A percentile compares a stretch with the other conserved stretches of the same genome.
Conservation (phyloP, 257 asterid genomes). For the Solanum gracilifrons region DNA sequence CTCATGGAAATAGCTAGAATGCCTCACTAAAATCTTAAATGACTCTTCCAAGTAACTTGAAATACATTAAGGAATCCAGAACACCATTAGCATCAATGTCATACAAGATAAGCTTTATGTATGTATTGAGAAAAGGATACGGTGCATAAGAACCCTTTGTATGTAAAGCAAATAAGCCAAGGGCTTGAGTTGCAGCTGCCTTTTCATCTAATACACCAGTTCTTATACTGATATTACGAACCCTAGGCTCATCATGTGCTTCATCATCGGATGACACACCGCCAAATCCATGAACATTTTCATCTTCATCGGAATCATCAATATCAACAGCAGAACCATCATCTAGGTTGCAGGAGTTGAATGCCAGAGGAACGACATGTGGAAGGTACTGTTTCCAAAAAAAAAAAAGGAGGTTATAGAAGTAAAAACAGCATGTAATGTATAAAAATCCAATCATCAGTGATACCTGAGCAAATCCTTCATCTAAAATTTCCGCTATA, state of each 20-base stretch:
- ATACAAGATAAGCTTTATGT: background rate
- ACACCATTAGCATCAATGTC: background rate
- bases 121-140: constrained; percentile 50
- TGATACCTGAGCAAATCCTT: constrained; percentile 79
- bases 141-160: constrained; percentile 76
- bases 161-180: constrained; percentile 89
- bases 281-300: constrained; percentile 66
- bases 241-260: constrained; percentile 91
- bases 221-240: constrained; percentile 92
- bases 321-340: constrained; percentile 97
- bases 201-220: constrained; percentile 99
- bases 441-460: constrained; percentile 7
- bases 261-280: constrained; percentile 98
- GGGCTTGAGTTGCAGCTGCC: constrained; percentile 99
- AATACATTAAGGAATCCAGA: constrained; percentile 38
- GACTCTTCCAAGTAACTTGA: constrained; percentile 88
- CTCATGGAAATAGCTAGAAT: constrained; percentile 84
- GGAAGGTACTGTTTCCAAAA: constrained; percentile 69
- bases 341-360: constrained; percentile 94
- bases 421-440: constrained; percentile 6
- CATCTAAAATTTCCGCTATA: constrained; percentile 74
- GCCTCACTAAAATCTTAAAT: constrained; percentile 68
- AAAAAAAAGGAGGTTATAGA: constrained; percentile 13
- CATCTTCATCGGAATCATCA: constrained; percentile 82
- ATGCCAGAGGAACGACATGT: constrained; percentile 78